Conservation (phyloP, 2,329 filamentous ascomycete genomes). For the Monilinia vaccinii-corymbosi region DNA sequence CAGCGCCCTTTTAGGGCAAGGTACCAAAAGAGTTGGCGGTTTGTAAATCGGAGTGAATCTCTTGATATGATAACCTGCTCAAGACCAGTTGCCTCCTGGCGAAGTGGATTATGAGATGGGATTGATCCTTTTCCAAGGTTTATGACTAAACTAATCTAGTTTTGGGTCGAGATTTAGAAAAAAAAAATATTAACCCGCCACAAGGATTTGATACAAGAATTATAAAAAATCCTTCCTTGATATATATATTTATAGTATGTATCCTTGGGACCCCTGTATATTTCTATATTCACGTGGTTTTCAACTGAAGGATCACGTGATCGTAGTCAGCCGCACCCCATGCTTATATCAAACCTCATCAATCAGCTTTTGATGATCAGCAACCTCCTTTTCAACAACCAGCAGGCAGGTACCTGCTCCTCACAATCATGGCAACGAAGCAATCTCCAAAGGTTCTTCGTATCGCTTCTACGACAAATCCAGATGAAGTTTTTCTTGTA, state of each 20-base stretch:
- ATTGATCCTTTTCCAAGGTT: too few relatives aligned
- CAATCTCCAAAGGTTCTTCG: slow-evolving; percentile 38
- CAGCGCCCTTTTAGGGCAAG: slow-evolving; percentile 9
- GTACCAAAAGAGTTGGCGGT: background rate
- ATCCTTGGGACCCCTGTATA: too few relatives aligned
- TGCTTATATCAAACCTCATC: too few relatives aligned
- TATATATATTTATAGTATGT: too few relatives aligned
- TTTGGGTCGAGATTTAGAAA: background rate
- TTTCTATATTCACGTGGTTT: too few relatives aligned
- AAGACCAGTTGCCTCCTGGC: too few relatives aligned
- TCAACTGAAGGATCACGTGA: too few relatives aligned
- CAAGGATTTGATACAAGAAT: background rate
- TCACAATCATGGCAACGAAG: slow-evolving; percentile 13
- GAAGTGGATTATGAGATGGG: background rate
- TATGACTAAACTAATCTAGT: background rate
- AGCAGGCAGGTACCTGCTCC: background rate
- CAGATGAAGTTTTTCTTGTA: slow-evolving; percentile 48
- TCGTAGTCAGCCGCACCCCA: too few relatives aligned
- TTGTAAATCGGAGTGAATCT: background rate
- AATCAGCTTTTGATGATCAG: too few relatives aligned
- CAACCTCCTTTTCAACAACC: background rate
- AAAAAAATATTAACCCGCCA: background rate
- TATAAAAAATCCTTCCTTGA: too few relatives aligned
- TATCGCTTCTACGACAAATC: slow-evolving; percentile 34
- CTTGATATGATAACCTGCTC: background rate